Conservation (phyloP, 2,329 filamentous ascomycete genomes). For the Trichoderma sp. region DNA sequence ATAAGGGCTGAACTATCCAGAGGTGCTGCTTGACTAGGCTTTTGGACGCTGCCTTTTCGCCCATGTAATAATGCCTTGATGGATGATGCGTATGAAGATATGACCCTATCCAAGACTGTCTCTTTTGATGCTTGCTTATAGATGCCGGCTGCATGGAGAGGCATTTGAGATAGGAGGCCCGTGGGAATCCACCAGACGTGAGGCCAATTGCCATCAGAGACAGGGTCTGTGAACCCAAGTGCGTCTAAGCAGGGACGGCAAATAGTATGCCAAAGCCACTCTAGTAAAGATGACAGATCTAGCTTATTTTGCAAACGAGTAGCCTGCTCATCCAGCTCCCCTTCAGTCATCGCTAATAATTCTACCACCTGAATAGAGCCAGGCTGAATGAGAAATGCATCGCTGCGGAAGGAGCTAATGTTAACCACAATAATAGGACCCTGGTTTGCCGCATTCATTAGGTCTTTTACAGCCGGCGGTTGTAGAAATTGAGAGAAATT, state of each 20-base stretch:
- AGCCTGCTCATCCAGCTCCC: no score
- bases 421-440: not conserved
- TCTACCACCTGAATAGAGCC: not conserved
- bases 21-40: not conserved
- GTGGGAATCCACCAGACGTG: slow-evolving; percentile 45
- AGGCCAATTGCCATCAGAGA: slow-evolving; percentile 31
- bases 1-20: no score
- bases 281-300: not conserved
- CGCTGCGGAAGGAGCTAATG: not conserved
- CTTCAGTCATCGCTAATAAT: no score
- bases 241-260: not conserved
- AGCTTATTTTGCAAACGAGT: no score
- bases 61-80: slow-evolving; percentile 34
- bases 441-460: not conserved
- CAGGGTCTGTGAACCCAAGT: not conserved
- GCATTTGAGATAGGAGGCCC: slow-evolving; percentile 38
- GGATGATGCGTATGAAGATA: slow-evolving; percentile 47
- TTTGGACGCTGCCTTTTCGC: not conserved
- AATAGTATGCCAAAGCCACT: not conserved
- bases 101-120: slow-evolving; percentile 41
- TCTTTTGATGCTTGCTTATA: slow-evolving; percentile 33
- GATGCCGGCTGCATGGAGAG: slow-evolving; percentile 42
- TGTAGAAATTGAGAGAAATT: not conserved
- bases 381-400: not conserved
- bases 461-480: not conserved